Evolutionary conservation across 2,329 filamentous ascomycete genomes (phyloP).

Genomic region (Nothomitra cinnamomea): DNA sequence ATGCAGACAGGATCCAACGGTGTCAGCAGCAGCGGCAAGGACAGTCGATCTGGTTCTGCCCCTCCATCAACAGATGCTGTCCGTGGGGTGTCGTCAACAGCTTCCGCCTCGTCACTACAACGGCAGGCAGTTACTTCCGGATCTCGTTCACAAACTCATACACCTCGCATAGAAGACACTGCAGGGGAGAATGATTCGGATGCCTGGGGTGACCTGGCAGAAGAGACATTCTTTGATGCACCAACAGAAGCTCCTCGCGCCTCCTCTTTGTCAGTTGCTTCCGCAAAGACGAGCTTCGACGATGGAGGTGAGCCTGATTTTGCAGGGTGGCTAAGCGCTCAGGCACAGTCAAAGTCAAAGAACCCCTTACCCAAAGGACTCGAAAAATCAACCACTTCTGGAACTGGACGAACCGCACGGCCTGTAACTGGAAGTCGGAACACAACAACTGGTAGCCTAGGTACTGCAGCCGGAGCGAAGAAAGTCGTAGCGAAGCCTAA

Average conservation of each 20-base stretch:
- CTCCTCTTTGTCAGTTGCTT: constrained; percentile 7
- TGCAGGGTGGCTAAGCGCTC: constrained; percentile 82
- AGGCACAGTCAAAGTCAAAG: constrained; percentile 53
- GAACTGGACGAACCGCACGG: neutral
- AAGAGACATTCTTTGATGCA: constrained; percentile 28
- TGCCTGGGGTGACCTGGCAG: constrained; percentile 27
- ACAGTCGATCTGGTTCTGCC: constrained; percentile 32
- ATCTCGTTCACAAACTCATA: constrained; percentile 7
- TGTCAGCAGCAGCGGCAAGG: constrained; percentile 26
- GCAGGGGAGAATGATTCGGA: constrained; percentile 15
- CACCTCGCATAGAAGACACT: neutral
- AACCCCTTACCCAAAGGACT: constrained; percentile 75
- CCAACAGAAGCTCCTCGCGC: constrained; percentile 16
- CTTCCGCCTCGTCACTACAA: constrained; percentile 11
- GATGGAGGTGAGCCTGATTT: constrained; percentile 88
- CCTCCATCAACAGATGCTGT: constrained; percentile 12
- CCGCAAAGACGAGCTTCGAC: constrained; percentile 34
- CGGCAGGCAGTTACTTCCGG: constrained; percentile 15
- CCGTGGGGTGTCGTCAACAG: constrained; percentile 11
- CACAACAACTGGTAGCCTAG: neutral
- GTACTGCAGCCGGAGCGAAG: neutral
- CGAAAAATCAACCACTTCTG: constrained; percentile 32
- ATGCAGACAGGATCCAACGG: constrained; percentile 46
- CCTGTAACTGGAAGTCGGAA: neutral
- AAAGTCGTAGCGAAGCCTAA: neutral